These are phyloP conservation scores for Leishmania arabica DNA, from an alignment of 208 protist species.

Conservation along the genomic window DNA sequence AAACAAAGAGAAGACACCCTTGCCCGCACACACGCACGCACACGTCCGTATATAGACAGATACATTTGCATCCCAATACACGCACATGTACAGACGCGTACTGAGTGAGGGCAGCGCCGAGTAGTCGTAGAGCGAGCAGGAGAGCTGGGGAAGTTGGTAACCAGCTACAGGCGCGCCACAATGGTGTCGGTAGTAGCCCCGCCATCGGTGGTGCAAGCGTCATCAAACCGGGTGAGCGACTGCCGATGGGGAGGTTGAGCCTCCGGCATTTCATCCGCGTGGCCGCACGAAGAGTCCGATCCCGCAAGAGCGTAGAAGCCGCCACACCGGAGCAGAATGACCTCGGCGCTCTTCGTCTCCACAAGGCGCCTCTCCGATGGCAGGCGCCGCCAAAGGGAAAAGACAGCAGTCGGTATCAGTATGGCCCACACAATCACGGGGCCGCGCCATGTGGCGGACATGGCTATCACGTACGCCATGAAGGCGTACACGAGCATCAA, in stretches of 20 bases:
- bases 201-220: background rate
- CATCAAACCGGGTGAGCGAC: background rate
- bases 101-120: background rate
- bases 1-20: background rate
- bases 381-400: conserved; percentile 23
- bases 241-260: background rate
- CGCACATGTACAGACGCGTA: background rate
- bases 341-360: background rate
- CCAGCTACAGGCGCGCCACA: background rate
- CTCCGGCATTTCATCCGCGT: background rate
- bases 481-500: conserved; percentile 29
- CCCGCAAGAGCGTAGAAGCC: conserved; percentile 20
- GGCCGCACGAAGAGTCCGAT: background rate
- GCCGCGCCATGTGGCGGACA: conserved; percentile 22
- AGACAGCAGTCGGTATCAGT: conserved; percentile 18
- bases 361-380: conserved; percentile 15
- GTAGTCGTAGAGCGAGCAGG: background rate
- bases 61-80: too few relatives aligned
- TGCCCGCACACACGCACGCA: background rate
- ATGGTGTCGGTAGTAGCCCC: background rate
- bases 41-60: background rate
- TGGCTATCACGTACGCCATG: conserved; percentile 1
- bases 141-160: background rate
- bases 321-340: conserved; percentile 17
- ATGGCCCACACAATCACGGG: conserved; percentile 26